Evolutionary conservation across 1,284 basidiomycete species (phyloP).

Genomic region (Hymenochaete sp.): DNA sequence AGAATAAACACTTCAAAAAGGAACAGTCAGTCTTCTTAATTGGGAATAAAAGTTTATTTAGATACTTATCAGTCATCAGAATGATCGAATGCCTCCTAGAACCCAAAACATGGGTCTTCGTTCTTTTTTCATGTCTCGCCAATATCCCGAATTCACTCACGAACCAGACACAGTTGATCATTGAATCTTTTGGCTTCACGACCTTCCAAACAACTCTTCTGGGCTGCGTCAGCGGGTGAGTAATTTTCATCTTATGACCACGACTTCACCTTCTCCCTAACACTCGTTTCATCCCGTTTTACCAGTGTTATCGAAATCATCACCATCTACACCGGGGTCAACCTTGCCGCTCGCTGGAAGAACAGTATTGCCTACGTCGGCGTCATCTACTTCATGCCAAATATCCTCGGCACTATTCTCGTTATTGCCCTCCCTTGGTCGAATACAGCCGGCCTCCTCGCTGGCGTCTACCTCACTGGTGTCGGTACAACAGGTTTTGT

Average conservation of each 20-base stretch:
- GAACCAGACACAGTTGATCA: constrained; percentile 62
- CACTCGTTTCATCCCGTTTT: background rate
- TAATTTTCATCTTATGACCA: constrained; percentile 26
- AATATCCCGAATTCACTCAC: constrained; percentile 65
- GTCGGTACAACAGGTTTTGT: constrained; percentile 63
- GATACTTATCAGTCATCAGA: constrained; percentile 26
- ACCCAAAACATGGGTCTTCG: constrained; percentile 66
- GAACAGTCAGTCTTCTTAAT: constrained; percentile 46
- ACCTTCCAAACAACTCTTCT: constrained; percentile 60
- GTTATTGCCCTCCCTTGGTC: constrained; percentile 56
- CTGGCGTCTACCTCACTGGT: constrained; percentile 54
- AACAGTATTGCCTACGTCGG: constrained; percentile 57
- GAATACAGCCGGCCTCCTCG: constrained; percentile 55
- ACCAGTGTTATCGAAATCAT: constrained; percentile 28
- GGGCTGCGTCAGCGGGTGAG: constrained; percentile 54
- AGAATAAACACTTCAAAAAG: constrained; percentile 68
- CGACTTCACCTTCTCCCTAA: constrained; percentile 31
- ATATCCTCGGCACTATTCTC: constrained; percentile 50
- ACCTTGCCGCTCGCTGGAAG: constrained; percentile 43
- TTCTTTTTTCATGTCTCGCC: constrained; percentile 51
- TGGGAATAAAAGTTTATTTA: background rate
- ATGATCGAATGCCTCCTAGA: constrained; percentile 60
- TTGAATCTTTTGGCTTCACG: constrained; percentile 58
- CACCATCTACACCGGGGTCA: constrained; percentile 53
- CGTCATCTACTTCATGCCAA: constrained; percentile 50